Base-by-base conservation (phyloP, 2,329 filamentous ascomycete genomes). In the Aspergillus sp. region DNA sequence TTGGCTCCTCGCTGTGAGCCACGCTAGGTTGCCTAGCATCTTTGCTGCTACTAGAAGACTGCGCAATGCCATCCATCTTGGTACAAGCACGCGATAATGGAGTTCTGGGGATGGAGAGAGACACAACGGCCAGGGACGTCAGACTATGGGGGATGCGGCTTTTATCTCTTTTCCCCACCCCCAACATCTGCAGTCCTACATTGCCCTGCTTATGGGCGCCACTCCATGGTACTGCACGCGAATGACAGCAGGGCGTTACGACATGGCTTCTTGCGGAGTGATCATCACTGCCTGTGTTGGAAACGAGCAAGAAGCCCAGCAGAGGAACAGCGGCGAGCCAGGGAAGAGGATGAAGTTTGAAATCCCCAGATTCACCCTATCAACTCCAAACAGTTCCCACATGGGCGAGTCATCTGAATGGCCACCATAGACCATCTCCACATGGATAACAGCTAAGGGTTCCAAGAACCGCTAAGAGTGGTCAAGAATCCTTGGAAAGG, bases 1-100 rank as follows among this genome's bases (percentile, higher is more conserved):
- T 59, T 2, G 54, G 57, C 34, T 61, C 42, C 45, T 69, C 64
- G 4, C 57, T 46, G 13, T 65, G 63, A 13, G 64, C 60, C 20
- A 56, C 44, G 12, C 45, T 42, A 3, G 54, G 20, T 9, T 55
- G 41, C 11, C n/a, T 39, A 20, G 54, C 47, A 11, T 57, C 52
- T 33, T 61, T 55, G 40, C 47, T 39, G 46, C 30, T 51, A n/a
- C 40, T 22, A 0, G 54, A 30, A n/a, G 30, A 37, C 5, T 41
- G 7, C 27, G 27, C 9, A 30, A 11, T 30, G 13, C 22, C 22
- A 15, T 56, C 47, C 54, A 56, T 56, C 7, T 40, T 56, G 47
- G 34, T 45, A 3, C 13, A 20, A 42, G 11, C 13, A 22, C 3
- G n/a, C 19, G 40, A 15, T 30, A 8, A 9, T 8, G 17, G 17